phyloP scores from a whole-genome alignment of 352 stramenopile genomes.

The Globisporangium apiculatum region DNA sequence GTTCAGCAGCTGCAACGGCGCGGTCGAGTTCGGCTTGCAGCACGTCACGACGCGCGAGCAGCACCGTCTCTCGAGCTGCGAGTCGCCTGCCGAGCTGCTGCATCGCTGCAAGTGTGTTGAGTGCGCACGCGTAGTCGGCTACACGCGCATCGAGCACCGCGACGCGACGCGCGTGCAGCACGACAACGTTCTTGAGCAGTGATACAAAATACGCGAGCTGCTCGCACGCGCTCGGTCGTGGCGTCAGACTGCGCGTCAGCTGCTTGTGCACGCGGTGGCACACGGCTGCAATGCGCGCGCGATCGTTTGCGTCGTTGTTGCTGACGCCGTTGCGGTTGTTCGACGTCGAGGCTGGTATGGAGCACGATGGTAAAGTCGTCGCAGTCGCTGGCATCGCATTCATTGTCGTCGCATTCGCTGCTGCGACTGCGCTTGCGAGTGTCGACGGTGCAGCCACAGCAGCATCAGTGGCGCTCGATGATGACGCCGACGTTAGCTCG shows the following conservation, averaged over 20 bases:
- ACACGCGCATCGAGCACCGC: neutral
- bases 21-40: neutral
- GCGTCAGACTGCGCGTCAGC: neutral
- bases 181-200: slow-evolving; percentile 14
- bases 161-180: neutral
- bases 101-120: neutral
- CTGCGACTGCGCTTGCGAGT: neutral
- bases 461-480: too few species aligned
- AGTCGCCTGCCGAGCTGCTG: neutral
- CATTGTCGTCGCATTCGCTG: neutral
- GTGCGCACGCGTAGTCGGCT: neutral
- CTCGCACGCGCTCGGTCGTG: neutral
- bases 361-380: too few species aligned
- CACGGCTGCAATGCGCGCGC: neutral
- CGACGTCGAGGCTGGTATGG: neutral
- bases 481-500: neutral
- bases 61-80: neutral
- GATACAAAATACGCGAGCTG: slow-evolving; percentile 10
- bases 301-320: too few species aligned
- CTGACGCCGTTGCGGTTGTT: neutral
- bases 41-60: neutral
- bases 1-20: neutral
- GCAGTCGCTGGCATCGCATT: too few species aligned
- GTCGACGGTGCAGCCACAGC: too few species aligned
- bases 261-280: slow-evolving; percentile 6